Percentiles rank a stretch among this genome's conserved stretches.
Conservation (phyloP, 2,329 filamentous ascomycete species). For the Alternaria viburni region DNA sequence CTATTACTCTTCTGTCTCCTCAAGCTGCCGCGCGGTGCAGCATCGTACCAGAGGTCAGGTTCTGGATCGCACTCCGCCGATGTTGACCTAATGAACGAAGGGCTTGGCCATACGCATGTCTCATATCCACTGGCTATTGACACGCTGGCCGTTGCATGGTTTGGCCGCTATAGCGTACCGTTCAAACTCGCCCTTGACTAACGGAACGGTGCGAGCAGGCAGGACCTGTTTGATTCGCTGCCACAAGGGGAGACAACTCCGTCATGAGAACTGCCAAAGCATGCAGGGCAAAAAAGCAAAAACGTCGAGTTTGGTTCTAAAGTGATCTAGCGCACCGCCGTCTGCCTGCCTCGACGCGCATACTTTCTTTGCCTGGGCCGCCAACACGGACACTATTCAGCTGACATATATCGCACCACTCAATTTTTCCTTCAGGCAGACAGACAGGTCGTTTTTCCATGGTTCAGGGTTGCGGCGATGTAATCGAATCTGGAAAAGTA, state of each 20-base stretch:
- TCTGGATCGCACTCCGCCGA: background rate
- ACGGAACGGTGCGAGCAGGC: constrained; percentile 7
- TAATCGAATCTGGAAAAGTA: background rate
- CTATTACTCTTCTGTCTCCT: background rate
- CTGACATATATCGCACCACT: background rate
- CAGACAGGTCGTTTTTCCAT: background rate
- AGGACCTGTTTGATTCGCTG: background rate
- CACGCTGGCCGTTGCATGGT: background rate
- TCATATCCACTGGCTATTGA: background rate
- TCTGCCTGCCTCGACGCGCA: background rate
- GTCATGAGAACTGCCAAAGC: background rate
- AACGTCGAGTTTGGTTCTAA: background rate
- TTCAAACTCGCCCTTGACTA: background rate
- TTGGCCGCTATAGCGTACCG: constrained; percentile 3
- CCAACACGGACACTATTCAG: background rate
- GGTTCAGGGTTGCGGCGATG: constrained; percentile 1
- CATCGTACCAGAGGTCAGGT: background rate
- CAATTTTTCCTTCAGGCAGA: background rate
- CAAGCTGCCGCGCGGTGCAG: background rate
- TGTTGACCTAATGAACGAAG: background rate
- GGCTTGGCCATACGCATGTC: background rate
- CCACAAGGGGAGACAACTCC: background rate
- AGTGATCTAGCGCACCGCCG: background rate
- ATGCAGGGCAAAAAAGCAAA: constrained; percentile 4
- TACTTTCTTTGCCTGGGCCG: background rate